Base-by-base conservation (phyloP, 176 grass and related monocot species). In the Alopecurus myosuroides region DNA sequence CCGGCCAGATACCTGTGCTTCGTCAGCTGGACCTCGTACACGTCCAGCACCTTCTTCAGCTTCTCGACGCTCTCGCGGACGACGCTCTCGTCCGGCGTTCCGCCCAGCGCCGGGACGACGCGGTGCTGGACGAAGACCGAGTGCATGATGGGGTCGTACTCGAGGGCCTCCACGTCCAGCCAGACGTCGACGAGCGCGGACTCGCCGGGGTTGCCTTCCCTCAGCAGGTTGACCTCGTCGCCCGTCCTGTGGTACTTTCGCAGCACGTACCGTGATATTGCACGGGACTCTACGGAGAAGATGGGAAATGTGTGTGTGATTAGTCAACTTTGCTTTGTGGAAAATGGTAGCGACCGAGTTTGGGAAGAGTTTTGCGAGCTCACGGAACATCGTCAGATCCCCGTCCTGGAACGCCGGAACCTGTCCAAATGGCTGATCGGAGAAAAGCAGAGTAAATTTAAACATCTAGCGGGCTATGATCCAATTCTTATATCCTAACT, bases 1-100 rank as follows among this genome's bases (percentile, higher is more conserved):
- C 70, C 70, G 1, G 42, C 70, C 25, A 74, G 25, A 7, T 74
- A 74, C 70, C 42, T 74, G 70, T 74, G 70, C 70, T 74, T 74
- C 25, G 3, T 30, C 70, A 74, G 70, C 42, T 0, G 70, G 14
- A 25, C 70, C 70, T 74, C 70, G 70, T 74, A 74, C 15, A 74
- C 70, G 3, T 48, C 70, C 70, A 74, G 42, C 70, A 74, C 41
- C 42, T 49, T 48, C 42, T 0, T 74, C 41, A 74, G 42, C 70
- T 48, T 74, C 14, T 73, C 70, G 25, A 73, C 23, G 70, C 41
- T 73, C 41, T 73, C 70, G 70, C 41, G 7, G 41, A 73, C 48
- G 70, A 73, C 2, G 6, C 23, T 0, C 2, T 48, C 41, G 25
- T 73, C 70, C 0, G 70, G 14, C 0, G 8, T 3, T 8, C 70